phyloP scores from a whole-genome alignment of 768 basidiomycete genomes.

The Saitozyma sp. region DNA sequence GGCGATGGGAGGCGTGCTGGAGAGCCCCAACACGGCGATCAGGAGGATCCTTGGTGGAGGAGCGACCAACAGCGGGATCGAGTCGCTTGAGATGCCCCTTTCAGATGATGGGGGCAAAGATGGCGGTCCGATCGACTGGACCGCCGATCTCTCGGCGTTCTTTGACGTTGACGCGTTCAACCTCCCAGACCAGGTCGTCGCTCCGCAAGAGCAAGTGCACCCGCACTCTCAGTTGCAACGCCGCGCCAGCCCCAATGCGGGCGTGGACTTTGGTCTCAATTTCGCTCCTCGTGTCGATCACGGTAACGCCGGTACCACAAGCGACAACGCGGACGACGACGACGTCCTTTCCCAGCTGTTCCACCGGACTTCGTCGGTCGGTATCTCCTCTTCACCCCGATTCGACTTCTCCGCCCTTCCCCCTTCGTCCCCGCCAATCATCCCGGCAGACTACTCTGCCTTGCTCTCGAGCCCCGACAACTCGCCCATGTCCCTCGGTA shows the following conservation, averaged over 20 bases:
- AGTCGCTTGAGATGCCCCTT: constrained; percentile 35
- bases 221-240: background rate
- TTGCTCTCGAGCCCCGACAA: background rate
- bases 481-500: constrained; percentile 1
- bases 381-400: constrained; percentile 19
- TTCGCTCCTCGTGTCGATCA: background rate
- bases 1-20: constrained; percentile 12
- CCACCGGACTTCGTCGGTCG: constrained; percentile 27
- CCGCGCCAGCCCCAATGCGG: background rate
- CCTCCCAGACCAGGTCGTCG: constrained; percentile 2
- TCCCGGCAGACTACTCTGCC: constrained; percentile 9
- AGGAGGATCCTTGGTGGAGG: constrained; percentile 13
- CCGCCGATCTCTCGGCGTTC: constrained; percentile 36
- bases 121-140: constrained; percentile 22
- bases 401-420: constrained; percentile 47
- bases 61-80: constrained; percentile 15
- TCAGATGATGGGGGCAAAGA: constrained; percentile 30
- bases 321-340: constrained; percentile 36
- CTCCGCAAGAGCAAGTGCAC: background rate
- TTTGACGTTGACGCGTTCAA: constrained; percentile 37
- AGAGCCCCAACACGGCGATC: constrained; percentile 12
- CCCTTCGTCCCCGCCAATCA: constrained; percentile 41
- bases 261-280: background rate
- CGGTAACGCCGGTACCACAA: constrained; percentile 4
- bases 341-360: constrained; percentile 34